Percentiles rank a stretch among this genome's conserved stretches.
Conservation (phyloP, 2,329 filamentous ascomycete genomes). For the Fusarium sp. region DNA sequence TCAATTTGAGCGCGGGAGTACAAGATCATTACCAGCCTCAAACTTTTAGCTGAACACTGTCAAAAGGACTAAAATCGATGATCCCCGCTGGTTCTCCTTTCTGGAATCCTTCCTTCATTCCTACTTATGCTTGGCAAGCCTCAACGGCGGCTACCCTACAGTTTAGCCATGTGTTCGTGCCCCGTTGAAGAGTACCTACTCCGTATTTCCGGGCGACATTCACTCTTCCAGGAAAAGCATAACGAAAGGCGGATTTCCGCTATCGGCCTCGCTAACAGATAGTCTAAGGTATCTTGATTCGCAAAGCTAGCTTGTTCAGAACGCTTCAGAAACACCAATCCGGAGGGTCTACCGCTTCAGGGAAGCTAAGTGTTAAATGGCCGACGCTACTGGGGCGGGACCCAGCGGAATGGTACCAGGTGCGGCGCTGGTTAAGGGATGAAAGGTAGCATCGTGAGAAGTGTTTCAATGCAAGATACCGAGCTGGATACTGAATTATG, state of each 20-base stretch:
- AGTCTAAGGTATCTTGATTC: not conserved
- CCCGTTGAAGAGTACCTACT: not conserved
- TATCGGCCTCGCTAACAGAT: not conserved
- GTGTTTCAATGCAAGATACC: not conserved
- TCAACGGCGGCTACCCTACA: not conserved
- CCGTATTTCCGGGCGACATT: not conserved
- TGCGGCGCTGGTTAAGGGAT: too few species aligned
- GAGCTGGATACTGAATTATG: not conserved
- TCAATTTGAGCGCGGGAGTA: too few species aligned
- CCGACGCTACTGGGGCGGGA: not conserved
- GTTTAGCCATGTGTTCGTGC: not conserved
- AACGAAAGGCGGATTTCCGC: not conserved
- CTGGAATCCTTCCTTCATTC: not conserved
- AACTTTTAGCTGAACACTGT: too few species aligned
- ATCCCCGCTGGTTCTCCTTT: not conserved
- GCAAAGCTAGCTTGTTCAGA: not conserved
- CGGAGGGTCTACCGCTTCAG: slow-evolving; percentile 5
- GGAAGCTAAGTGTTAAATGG: not conserved
- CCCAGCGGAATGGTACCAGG: slow-evolving; percentile 1
- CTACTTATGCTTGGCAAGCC: not conserved
- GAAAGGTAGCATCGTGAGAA: too few species aligned
- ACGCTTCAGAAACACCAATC: not conserved
- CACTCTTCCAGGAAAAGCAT: too few species aligned
- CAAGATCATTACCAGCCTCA: too few species aligned
- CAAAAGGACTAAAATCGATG: too few species aligned